Evolutionary conservation across 1,139 yeast species (phyloP), one percentile per base, ranked within the genome.

Genomic region (Geotrichum reessii): DNA sequence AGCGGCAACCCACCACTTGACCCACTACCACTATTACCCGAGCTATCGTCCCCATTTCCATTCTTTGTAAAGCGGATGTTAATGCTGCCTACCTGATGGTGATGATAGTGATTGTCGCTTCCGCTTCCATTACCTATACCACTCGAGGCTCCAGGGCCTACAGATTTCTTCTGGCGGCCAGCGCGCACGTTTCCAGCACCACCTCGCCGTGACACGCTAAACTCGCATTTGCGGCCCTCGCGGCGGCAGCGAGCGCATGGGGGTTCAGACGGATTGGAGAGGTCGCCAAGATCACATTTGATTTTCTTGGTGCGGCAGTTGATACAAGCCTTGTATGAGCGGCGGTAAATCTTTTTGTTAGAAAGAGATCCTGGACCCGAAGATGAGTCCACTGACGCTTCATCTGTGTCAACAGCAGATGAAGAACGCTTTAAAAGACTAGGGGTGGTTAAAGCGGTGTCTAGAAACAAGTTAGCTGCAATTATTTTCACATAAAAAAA

Each of bases 171-270:
- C 59, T 64, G 67, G 42, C 62, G 71, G 11, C 83, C 84, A 19
- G 73, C 74, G 21, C 53, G 67, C 12, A 81, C 78, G 63, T 81
- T 80, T 22, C 74, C 73, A 28, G 77, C 73, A 0, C 85, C 86
- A 1, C 89, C 87, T 57, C 89, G 72, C 61, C 78, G 76, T 46
- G 83, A 76, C 57, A 83, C 87, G 3, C 86, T 86, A 72, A 91
- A 87, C 25, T 85, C 84, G 73, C 97, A 91, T 65, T 86, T 90
- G 66, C 81, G 82, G 22, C 95, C 77, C 68, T 91, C 96, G 55
- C 97, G 77, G 62, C 81, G 78, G 68, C 97, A 91, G 57, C 97
- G 75, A 2, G 84, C 86, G 77, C 98, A 92, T 21, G 95, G 95
- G 6, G 95, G 95, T 8, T 83, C 84, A 56, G 79, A 78, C 0